Percentiles rank a stretch among this genome's conserved stretches.
These are phyloP conservation scores for Dothidotthia symphoricarpi DNA, from an alignment of 2,329 filamentous ascomycete species.

Conservation along the genomic window DNA sequence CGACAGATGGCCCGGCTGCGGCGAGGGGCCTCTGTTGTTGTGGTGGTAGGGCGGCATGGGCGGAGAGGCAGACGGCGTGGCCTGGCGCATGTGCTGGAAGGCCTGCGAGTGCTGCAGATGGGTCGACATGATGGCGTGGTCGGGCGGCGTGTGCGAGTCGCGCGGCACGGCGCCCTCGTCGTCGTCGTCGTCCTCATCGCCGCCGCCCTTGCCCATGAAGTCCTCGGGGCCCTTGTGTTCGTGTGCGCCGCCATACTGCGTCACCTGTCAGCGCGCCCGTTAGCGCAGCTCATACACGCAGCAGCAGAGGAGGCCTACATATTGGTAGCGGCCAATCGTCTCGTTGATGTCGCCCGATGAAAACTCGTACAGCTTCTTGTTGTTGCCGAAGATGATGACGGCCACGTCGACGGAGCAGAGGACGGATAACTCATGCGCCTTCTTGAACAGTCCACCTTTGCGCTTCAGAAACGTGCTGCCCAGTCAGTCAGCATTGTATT, in stretches of 20 bases:
- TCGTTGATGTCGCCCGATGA: conserved; percentile 92
- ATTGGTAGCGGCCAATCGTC: conserved; percentile 83
- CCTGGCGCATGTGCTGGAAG: conserved; percentile 80
- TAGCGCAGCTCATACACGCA: conserved; percentile 16
- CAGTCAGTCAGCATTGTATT: too few relatives aligned
- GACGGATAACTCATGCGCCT: conserved; percentile 96
- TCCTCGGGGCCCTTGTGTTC: conserved; percentile 95
- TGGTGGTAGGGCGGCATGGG: conserved; percentile 73
- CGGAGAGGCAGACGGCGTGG: conserved; percentile 82
- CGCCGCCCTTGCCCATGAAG: conserved; percentile 74
- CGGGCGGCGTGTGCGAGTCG: conserved; percentile 63
- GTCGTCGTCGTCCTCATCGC: conserved; percentile 79
- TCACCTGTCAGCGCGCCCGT: conserved; percentile 24
- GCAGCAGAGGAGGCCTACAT: conserved; percentile 60
- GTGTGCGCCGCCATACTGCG: conserved; percentile 83
- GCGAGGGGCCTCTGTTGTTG: conserved; percentile 70
- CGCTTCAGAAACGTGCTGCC: conserved; percentile 92
- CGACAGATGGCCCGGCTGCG: conserved; percentile 70
- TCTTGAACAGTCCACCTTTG: conserved; percentile 98
- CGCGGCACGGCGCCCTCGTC: conserved; percentile 68
- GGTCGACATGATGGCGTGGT: conserved; percentile 55
- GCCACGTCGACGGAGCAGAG: conserved; percentile 98
- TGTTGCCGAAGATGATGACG: conserved; percentile 97
- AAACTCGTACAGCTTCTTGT: conserved; percentile 99
- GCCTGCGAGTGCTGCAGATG: conserved; percentile 54